phyloP scores from a whole-genome alignment of 352 stramenopile genomes.

The Phytophthora foliorum region DNA sequence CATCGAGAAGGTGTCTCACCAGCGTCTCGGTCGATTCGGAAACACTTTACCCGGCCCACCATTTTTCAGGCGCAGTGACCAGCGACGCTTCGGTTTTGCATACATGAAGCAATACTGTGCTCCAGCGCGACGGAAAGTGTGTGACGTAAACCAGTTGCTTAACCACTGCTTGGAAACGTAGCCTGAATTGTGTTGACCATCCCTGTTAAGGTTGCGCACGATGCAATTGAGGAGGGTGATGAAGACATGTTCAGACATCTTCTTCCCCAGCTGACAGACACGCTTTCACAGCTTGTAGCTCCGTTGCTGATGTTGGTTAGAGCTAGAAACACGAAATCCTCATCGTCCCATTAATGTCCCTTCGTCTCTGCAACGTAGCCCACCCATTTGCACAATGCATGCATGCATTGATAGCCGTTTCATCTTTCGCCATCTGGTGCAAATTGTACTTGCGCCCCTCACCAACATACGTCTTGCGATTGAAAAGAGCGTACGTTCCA shows the following conservation, averaged over 20 bases:
- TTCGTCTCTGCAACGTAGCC: not conserved
- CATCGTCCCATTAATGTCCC: constrained; percentile 15
- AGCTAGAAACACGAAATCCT: constrained; percentile 15
- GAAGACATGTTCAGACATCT: constrained; percentile 16
- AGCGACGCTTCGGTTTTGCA: too few relatives aligned
- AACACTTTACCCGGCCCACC: too few relatives aligned
- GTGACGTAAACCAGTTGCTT: too few relatives aligned
- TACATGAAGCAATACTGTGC: too few relatives aligned
- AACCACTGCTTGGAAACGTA: too few relatives aligned
- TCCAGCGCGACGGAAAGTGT: too few relatives aligned
- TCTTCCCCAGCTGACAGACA: constrained; percentile 17
- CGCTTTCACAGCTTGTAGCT: constrained; percentile 5
- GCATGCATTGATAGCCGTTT: not conserved
- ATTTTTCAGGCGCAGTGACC: too few relatives aligned
- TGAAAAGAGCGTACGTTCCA: constrained; percentile 9
- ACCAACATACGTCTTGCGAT: constrained; percentile 3
- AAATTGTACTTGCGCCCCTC: constrained; percentile 15
- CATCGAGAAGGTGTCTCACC: too few relatives aligned
- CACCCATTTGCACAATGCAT: constrained; percentile 21
- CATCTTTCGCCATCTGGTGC: not conserved
- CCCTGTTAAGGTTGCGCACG: too few relatives aligned
- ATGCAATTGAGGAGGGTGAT: constrained; percentile 21
- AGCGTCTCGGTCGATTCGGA: too few relatives aligned
- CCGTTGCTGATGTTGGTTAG: constrained; percentile 5
- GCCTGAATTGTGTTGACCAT: too few relatives aligned